phyloP scores from a whole-genome alignment of 257 asterid species.

The Marsdenia floribunda region DNA sequence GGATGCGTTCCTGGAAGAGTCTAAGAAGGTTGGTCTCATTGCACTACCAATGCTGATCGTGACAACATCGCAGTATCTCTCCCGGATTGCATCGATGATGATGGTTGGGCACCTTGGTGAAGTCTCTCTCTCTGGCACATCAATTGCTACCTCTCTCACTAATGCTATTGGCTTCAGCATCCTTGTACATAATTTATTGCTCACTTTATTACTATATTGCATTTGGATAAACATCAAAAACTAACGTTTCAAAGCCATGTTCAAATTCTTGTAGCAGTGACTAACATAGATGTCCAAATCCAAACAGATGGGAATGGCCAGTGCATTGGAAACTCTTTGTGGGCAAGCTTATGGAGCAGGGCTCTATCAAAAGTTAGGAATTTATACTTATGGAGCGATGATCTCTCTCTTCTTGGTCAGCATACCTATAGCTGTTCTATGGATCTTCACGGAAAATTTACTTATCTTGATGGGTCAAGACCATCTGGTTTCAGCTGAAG shows the following conservation, averaged over 20 bases:
- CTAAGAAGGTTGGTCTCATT: conserved; percentile 21
- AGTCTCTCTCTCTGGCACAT: conserved; percentile 31
- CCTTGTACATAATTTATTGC: conserved; percentile 20
- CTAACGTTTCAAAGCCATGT: background rate
- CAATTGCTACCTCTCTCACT: conserved; percentile 34
- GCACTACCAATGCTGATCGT: conserved; percentile 36
- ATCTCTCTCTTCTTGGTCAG: conserved; percentile 17
- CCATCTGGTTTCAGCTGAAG: conserved; percentile 18
- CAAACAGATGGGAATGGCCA: conserved; percentile 25
- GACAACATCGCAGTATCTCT: conserved; percentile 24
- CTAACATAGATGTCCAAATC: background rate
- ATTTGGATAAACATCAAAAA: too few species aligned
- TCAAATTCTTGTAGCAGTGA: background rate
- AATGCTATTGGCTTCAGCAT: conserved; percentile 39
- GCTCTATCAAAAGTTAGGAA: conserved; percentile 18
- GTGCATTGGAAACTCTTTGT: conserved; percentile 22
- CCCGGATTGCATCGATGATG: conserved; percentile 29
- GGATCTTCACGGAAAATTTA: conserved; percentile 17
- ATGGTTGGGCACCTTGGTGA: conserved; percentile 39
- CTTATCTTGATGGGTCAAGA: conserved; percentile 20
- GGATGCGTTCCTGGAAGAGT: conserved; percentile 9
- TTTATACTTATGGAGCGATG: conserved; percentile 11
- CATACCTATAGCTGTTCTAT: conserved; percentile 19
- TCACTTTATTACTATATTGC: background rate
- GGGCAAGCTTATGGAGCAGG: conserved; percentile 26